Percentiles rank a stretch among this genome's conserved stretches.
phyloP scores from a whole-genome alignment of 805 yeast genomes.

The Peterozyma toletana region DNA sequence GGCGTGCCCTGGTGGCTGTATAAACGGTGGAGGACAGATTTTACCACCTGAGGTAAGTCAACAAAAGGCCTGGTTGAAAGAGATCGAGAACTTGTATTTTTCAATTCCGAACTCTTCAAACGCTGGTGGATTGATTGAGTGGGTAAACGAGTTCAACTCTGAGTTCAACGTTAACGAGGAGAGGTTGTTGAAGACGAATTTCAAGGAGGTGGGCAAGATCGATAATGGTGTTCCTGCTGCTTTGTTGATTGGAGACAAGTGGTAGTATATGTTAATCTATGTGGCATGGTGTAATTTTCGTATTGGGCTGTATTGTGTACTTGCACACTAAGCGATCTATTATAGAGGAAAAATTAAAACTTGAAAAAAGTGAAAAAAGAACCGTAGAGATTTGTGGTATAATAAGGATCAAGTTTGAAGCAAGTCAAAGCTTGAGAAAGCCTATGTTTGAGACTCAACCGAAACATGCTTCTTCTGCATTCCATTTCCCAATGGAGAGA shows the following conservation, averaged over 20 bases:
- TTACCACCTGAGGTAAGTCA: slow-evolving; percentile 31
- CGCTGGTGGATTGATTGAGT: slow-evolving; percentile 13
- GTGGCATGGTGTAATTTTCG: too few relatives aligned
- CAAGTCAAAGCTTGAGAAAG: too few relatives aligned
- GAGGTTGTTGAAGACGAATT: slow-evolving; percentile 38
- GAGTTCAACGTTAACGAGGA: slow-evolving; percentile 22
- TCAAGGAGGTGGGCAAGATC: slow-evolving; percentile 44
- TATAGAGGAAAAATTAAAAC: too few relatives aligned
- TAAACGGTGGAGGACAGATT: slow-evolving; percentile 94
- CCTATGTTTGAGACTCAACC: too few relatives aligned
- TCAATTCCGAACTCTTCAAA: slow-evolving; percentile 18
- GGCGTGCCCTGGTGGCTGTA: slow-evolving; percentile 99
- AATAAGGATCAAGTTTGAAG: too few relatives aligned
- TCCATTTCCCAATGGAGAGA: too few relatives aligned
- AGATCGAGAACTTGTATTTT: slow-evolving; percentile 27
- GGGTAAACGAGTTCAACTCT: slow-evolving; percentile 26
- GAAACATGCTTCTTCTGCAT: too few relatives aligned
- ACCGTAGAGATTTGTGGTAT: too few relatives aligned
- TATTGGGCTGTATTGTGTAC: too few relatives aligned
- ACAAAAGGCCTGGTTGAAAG: slow-evolving; percentile 37
- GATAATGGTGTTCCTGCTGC: slow-evolving; percentile 35
- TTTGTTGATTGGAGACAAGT: slow-evolving; percentile 45
- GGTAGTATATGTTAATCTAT: slow-evolving; percentile 40
- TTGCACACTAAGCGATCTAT: too few relatives aligned
- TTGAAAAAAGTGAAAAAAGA: too few relatives aligned